These are phyloP conservation scores for Plasmopara halstedii DNA, from an alignment of 352 stramenopile species.

Conservation along the genomic window DNA sequence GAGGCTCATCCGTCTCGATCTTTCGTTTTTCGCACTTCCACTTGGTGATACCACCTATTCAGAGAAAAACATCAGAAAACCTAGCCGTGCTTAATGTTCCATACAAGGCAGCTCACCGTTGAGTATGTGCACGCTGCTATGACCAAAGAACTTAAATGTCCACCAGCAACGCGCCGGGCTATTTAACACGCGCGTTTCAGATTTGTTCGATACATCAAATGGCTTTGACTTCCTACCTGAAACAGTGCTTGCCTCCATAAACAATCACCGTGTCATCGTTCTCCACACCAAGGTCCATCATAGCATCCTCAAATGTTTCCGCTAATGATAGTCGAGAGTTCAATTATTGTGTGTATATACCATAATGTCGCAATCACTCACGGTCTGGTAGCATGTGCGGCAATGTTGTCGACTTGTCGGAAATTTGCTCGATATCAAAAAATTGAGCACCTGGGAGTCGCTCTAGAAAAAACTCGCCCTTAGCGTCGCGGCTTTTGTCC, in stretches of 20 bases:
- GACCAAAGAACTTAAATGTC: constrained; percentile 88
- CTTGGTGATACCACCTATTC: constrained; percentile 49
- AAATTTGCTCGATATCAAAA: constrained; percentile 89
- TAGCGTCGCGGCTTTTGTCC: constrained; percentile 61
- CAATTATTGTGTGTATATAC: background rate
- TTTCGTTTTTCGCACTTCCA: constrained; percentile 59
- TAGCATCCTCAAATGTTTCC: constrained; percentile 57
- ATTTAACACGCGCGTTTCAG: background rate
- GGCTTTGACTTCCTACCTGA: constrained; percentile 35
- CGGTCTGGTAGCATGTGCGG: constrained; percentile 79
- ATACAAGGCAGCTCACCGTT: constrained; percentile 40
- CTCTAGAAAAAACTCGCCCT: constrained; percentile 46
- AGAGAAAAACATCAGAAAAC: background rate
- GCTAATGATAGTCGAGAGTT: constrained; percentile 10
- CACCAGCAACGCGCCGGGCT: constrained; percentile 80
- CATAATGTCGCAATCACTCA: constrained; percentile 6
- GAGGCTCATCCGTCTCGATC: constrained; percentile 27
- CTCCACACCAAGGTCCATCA: constrained; percentile 56
- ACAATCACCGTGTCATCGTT: constrained; percentile 71
- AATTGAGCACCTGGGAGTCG: constrained; percentile 78
- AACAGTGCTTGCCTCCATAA: constrained; percentile 77
- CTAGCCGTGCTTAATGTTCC: background rate
- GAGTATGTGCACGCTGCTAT: constrained; percentile 82
- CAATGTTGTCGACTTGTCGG: constrained; percentile 57
- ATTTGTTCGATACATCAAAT: background rate